Evolutionary conservation across 2,329 filamentous ascomycete genomes (phyloP), one percentile per base, ranked within the genome.

Genomic region (Alternaria sp.): DNA sequence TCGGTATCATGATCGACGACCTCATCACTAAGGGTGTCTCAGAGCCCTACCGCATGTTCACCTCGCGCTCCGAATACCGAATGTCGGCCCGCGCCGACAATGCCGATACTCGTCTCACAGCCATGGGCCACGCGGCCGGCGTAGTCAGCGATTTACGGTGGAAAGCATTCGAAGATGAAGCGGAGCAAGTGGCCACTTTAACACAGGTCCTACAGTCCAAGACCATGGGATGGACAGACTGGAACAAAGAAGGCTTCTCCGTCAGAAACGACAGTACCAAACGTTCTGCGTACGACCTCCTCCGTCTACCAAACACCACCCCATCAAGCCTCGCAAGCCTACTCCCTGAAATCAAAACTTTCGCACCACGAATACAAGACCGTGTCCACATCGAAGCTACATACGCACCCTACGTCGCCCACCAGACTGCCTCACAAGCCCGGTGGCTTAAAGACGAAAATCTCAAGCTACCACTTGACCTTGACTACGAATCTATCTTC

Each of bases 21-120:
- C 86, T 99, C 36, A 89, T 96, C 72, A 98, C 94, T 23, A 98
- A 97, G 79, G 95, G 95, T 46, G 95, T 99, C 29, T 93, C 91
- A 2, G 95, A 99, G 74, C 95, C 95, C 1, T 99, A 99, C 79
- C 88, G 95, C 66, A 98, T 99, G 93, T 99, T 99, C 81, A 99
- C 95, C 2, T 91, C 91, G 5, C 88, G 95, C 63, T 96, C 91
- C 79, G 95, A 99, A 80, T 99, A 96, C 78, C 91, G 95, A 62
- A 93, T 99, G 85, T 92, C 90, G 41, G 88, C 92, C 2, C 90
- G 95, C 62, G 90, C 95, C 44, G 95, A 99, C 80, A 99, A 99
- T 73, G 95, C 95, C 34, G 95, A 99, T 78, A 78, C 90, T 5
- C 88, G 95, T 2, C 86, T 99, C 29, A 98, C 95, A 0, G 83